These are phyloP conservation scores for Phytophthora macrochlamydospora DNA, from an alignment of 352 stramenopile genomes.

Conservation along the genomic window DNA sequence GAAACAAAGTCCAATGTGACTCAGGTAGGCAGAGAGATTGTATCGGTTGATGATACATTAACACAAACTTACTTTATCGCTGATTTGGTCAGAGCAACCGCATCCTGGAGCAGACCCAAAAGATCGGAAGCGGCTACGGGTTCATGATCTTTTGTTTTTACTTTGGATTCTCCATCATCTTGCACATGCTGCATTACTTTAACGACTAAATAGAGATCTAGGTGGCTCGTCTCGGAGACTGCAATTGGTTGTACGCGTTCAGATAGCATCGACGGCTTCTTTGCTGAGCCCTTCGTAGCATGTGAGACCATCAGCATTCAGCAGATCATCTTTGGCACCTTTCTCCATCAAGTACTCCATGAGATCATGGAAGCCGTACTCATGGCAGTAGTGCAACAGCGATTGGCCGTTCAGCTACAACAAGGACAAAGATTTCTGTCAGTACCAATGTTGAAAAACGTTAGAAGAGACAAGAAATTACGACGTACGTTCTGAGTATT, in stretches of 20 bases:
- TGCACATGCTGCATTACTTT: constrained; percentile 86
- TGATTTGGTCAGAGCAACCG: constrained; percentile 58
- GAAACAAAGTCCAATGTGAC: constrained; percentile 77
- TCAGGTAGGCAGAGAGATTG: constrained; percentile 43
- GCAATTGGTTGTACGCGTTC: constrained; percentile 12
- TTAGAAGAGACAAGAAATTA: no score
- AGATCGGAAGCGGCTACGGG: constrained; percentile 77
- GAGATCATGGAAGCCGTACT: constrained; percentile 94
- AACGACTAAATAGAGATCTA: constrained; percentile 50
- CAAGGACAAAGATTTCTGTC: background rate
- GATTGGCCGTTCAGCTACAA: constrained; percentile 89
- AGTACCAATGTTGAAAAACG: no score
- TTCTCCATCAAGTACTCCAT: constrained; percentile 96
- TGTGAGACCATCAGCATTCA: constrained; percentile 94
- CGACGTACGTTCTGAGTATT: constrained; percentile 91
- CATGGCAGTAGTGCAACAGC: constrained; percentile 92
- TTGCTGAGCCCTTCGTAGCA: constrained; percentile 94
- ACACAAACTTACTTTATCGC: background rate
- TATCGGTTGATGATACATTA: background rate
- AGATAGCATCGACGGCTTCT: constrained; percentile 82
- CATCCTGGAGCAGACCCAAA: constrained; percentile 76
- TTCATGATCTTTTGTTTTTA: constrained; percentile 92
- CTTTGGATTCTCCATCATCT: constrained; percentile 62
- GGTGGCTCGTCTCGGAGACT: background rate
- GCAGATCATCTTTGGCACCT: constrained; percentile 89